Conservation (phyloP, 495 filamentous ascomycete species). For the Thozetella sp. region DNA sequence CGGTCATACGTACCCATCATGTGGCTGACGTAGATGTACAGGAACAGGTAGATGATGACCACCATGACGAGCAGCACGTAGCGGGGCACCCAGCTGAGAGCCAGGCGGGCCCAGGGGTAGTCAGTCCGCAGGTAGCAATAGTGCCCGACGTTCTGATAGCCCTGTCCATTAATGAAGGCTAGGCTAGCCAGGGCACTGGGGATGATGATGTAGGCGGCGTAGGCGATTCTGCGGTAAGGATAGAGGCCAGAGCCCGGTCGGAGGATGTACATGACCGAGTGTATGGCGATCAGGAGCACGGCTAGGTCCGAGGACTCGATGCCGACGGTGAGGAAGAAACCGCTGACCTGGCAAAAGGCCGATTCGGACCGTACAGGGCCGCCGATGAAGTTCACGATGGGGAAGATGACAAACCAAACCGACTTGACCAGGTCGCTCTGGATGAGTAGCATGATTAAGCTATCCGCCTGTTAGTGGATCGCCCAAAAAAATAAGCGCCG, state of each 20-base stretch:
- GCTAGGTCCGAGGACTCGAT: conserved; percentile 71
- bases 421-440: conserved; percentile 70
- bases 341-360: conserved; percentile 65
- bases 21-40: conserved; percentile 66
- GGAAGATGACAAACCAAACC: conserved; percentile 64
- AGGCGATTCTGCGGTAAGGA: conserved; percentile 60
- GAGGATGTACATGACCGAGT: conserved; percentile 70
- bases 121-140: conserved; percentile 69
- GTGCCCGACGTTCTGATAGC: conserved; percentile 61
- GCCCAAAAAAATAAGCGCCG: not conserved
- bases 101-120: conserved; percentile 65
- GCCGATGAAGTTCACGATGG: conserved; percentile 50
- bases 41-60: conserved; percentile 60
- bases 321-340: conserved; percentile 64
- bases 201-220: conserved; percentile 54
- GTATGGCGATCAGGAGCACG: conserved; percentile 70
- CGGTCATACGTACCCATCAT: conserved; percentile 28
- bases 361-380: conserved; percentile 50
- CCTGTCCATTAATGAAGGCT: conserved; percentile 60
- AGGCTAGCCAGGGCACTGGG: conserved; percentile 60
- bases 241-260: conserved; percentile 64
- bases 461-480: conserved; percentile 23
- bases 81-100: conserved; percentile 70
- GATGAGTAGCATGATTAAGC: conserved; percentile 72
- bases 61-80: conserved; percentile 68